Evolutionary conservation across 495 filamentous ascomycete genomes (phyloP).

Genomic region (Evernia prunastri): DNA sequence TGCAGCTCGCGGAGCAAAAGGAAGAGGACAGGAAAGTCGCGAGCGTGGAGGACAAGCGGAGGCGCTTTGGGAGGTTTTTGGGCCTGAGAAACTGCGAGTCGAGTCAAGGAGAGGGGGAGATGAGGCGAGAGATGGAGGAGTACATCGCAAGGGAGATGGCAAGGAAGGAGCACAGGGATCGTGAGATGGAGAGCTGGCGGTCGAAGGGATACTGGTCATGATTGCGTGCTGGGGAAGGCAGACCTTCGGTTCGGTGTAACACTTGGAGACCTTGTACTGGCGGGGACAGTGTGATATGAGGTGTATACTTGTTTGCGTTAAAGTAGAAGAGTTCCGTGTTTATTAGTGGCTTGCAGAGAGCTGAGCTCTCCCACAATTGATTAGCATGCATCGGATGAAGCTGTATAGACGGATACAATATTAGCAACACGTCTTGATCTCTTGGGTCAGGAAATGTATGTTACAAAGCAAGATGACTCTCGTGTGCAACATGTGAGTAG

Average conservation of each 20-base stretch:
- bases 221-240: not conserved
- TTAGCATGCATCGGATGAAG: not conserved
- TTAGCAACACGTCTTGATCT: not conserved
- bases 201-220: constrained; percentile 18
- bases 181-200: constrained; percentile 21
- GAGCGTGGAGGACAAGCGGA: constrained; percentile 51
- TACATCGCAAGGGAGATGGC: constrained; percentile 31
- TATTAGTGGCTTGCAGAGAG: not conserved
- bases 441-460: not conserved
- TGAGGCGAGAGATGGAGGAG: constrained; percentile 35
- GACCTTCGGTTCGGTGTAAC: not conserved
- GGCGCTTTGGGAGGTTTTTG: constrained; percentile 59
- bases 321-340: not conserved
- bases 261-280: not conserved
- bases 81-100: constrained; percentile 58
- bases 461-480: no score
- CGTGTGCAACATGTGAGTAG: no score
- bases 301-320: not conserved
- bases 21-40: constrained; percentile 26
- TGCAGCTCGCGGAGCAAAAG: constrained; percentile 8
- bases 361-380: not conserved
- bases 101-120: constrained; percentile 33
- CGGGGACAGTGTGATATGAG: not conserved
- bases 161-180: constrained; percentile 26
- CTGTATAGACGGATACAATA: not conserved